Base-by-base conservation (phyloP, 805 yeast genomes). In the Pichia ethanolica region DNA sequence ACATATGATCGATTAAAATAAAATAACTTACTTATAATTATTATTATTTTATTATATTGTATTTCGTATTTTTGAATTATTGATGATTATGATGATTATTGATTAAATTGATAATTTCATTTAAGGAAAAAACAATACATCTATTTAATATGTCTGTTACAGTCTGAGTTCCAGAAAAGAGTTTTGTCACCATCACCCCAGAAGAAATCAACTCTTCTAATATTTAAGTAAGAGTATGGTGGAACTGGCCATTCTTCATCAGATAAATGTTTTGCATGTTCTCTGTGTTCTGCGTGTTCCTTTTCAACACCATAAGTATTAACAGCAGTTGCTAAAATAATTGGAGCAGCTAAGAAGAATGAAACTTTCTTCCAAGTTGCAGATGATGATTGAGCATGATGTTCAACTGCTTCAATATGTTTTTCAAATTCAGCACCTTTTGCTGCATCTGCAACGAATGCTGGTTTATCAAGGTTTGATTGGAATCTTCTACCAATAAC, bases 161-260 rank as follows among this genome's bases (percentile, higher is more conserved):
- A 79, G 63, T 81, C 86, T 47, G 87, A 77, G 77, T 89, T 89
- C 99, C 99, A 93, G 86, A 93, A 93, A 67, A 85, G 74, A 55
- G 98, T 89, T 80, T 87, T 83, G 78, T 90, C 96, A 68, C 99
- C 98, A 67, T 93, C 91, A 67, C 99, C 99, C 98, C 98, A 93
- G 84, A 89, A 91, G 80, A 80, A 91, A 67, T 86, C 83, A 70
- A 81, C 83, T 66, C 69, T 67, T 81, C 98, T 88, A 61, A 89
- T 70, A 79, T 93, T 93, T 78, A 85, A 90, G 81, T 81, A 93
- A 62, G 83, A 90, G 75, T 87, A 87, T 37, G 41, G 37, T 71
- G 86, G 93, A 54, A 69, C 73, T 64, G 97, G 97, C 89, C 96
- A 87, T 67, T 90, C 95, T 60, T 84, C 91, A 68, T 90, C 97